A percentile compares a stretch with the other conserved stretches of the same genome.
Conservation (phyloP, 805 yeast genomes). For the Candida anglica region DNA sequence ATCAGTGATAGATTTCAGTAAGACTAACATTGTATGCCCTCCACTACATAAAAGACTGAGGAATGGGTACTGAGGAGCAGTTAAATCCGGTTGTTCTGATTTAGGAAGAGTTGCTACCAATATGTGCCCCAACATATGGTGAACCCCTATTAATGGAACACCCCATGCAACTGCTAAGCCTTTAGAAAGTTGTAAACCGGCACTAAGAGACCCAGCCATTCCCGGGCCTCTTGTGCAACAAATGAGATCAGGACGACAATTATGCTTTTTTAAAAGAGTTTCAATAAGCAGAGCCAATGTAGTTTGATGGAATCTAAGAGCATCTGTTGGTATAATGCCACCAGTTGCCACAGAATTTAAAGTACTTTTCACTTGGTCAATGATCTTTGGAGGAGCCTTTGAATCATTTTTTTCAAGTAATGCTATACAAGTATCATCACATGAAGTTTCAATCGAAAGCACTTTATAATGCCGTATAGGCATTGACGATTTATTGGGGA, state of each 20-base stretch:
- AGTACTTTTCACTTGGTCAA: conserved; percentile 62
- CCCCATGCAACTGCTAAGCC: conserved; percentile 80
- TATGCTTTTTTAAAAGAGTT: conserved; percentile 35
- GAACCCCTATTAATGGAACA: conserved; percentile 81
- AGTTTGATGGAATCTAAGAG: conserved; percentile 73
- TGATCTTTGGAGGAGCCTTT: conserved; percentile 39
- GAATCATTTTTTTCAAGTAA: conserved; percentile 49
- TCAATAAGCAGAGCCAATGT: conserved; percentile 50
- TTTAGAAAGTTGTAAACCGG: conserved; percentile 80
- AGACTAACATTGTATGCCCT: conserved; percentile 89
- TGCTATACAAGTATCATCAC: conserved; percentile 94
- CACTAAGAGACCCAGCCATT: conserved; percentile 82
- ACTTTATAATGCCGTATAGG: conserved; percentile 58
- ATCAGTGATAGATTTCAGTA: conserved; percentile 52
- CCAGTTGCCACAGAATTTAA: conserved; percentile 65
- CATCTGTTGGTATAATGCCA: conserved; percentile 85
- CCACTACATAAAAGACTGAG: conserved; percentile 81
- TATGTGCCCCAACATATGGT: conserved; percentile 94
- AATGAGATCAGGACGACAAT: conserved; percentile 57
- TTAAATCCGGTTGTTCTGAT: conserved; percentile 43
- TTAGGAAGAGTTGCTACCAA: conserved; percentile 42
- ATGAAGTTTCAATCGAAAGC: conserved; percentile 85
- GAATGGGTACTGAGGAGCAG: conserved; percentile 58
- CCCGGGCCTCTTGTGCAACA: conserved; percentile 97
- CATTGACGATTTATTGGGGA: too few species aligned